Base-by-base conservation (phyloP, 2,329 filamentous ascomycete species). In the Venturia oleaginea region DNA sequence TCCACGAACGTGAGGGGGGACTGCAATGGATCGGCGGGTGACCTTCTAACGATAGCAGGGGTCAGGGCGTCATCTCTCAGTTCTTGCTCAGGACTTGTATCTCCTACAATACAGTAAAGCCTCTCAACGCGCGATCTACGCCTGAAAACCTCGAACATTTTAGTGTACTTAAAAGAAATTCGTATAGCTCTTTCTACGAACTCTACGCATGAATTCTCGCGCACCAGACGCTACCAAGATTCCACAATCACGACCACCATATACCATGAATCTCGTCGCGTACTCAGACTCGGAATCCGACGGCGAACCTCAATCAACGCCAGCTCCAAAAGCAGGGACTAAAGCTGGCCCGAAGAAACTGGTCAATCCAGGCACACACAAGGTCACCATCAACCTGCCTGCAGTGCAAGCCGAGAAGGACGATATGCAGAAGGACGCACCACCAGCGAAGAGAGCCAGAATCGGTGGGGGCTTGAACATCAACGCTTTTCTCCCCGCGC, bases 401-500 rank as follows among this genome's bases (percentile, higher is more conserved):
- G 80, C 84, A 24, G 74, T 83, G 67, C 72, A 80, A 19, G 70
- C 75, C 46, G 69, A 73, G 30, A 75, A 77, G 60, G 73, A 77
- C 15, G 73, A 76, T 30, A 76, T 73, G 64, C 80, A 82, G 32
- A 80, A 80, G 51, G 75, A 79, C 66, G 79, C 75, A 32, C 87
- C 87, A 0, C 88, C 89, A 0, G 81, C 87, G 0, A 96, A 96
- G 73, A 86, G 88, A 66, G 81, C 84, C 22, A 86, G 86, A 61
- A 84, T 84, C 1, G 82, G 80, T 8, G 83, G 83, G 86, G 34
- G 82, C 83, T 43, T 62, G 4, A 92, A 87, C 2, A 94, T 97
- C 79, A 94, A 93, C 73, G 87, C 91, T 1, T 86, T 96, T 69
- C 81, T 97, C 24, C 93, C 93, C 2, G 82, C 92, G 32, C 92